A percentile compares a stretch with the other conserved stretches of the same genome.
These are phyloP conservation scores for Mycosarcoma maydis DNA, from an alignment of 1,284 basidiomycete species.

Conservation along the genomic window DNA sequence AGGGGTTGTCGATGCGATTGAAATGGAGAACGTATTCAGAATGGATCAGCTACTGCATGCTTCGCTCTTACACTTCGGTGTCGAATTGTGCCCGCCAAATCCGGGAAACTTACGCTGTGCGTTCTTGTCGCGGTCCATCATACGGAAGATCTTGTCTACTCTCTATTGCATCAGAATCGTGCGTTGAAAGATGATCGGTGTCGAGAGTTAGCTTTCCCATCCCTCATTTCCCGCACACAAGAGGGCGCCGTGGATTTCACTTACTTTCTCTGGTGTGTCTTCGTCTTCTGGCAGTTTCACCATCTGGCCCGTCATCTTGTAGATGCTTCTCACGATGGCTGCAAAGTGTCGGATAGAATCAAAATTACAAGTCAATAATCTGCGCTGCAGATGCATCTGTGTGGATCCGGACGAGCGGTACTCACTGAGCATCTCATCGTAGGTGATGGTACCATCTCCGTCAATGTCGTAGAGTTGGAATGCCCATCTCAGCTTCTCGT, in stretches of 20 bases:
- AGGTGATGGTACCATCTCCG: slow-evolving; percentile 68
- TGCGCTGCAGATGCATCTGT: background rate
- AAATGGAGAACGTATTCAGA: background rate
- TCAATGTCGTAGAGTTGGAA: slow-evolving; percentile 99
- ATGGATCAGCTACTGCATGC: background rate
- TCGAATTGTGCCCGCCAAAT: background rate
- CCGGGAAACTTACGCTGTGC: slow-evolving; percentile 53
- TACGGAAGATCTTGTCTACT: slow-evolving; percentile 66
- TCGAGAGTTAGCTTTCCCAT: too few relatives aligned
- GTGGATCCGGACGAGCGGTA: slow-evolving; percentile 1
- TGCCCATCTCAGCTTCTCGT: slow-evolving; percentile 99
- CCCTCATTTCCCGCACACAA: too few relatives aligned
- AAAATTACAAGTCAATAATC: background rate
- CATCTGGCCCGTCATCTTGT: slow-evolving; percentile 81
- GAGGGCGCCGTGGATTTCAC: too few relatives aligned
- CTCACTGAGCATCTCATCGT: slow-evolving; percentile 82
- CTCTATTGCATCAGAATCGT: slow-evolving; percentile 37
- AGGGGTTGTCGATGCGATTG: background rate
- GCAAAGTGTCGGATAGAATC: background rate
- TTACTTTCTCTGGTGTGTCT: slow-evolving; percentile 97
- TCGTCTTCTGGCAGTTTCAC: slow-evolving; percentile 96
- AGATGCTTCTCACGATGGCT: slow-evolving; percentile 65
- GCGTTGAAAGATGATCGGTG: too few relatives aligned
- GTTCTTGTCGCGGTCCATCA: slow-evolving; percentile 67
- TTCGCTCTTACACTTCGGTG: background rate